A percentile compares a stretch with the other conserved stretches of the same genome.
These are phyloP conservation scores for Trifolium subterraneum DNA, from an alignment of 306 rosid species.

Conservation along the genomic window DNA sequence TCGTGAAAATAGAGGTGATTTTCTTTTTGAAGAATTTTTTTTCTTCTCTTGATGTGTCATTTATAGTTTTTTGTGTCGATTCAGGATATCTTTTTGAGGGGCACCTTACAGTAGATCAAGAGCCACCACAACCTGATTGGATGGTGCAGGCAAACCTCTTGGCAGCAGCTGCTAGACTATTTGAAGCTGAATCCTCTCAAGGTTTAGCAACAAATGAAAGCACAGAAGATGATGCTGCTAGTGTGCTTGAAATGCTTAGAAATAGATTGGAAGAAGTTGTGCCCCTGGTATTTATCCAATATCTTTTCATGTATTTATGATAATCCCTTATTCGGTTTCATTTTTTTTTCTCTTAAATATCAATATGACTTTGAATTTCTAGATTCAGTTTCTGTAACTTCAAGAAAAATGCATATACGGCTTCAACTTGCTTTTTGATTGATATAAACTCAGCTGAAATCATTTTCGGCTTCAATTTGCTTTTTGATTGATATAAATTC, in stretches of 20 bases:
- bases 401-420: constrained; percentile 17
- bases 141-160: constrained; percentile 77
- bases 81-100: constrained; percentile 96
- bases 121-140: constrained; percentile 95
- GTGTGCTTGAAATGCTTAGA: constrained; percentile 68
- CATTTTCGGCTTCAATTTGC: no score
- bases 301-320: constrained; percentile 18
- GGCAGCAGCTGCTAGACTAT: constrained; percentile 73
- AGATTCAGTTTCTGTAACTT: constrained; percentile 30
- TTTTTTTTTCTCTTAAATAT: constrained; percentile 1
- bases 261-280: constrained; percentile 68
- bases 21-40: not conserved
- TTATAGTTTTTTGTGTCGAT: constrained; percentile 30
- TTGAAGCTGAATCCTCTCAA: constrained; percentile 71
- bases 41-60: not conserved
- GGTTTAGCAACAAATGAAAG: constrained; percentile 44
- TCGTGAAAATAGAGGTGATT: constrained; percentile 58
- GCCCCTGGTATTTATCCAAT: constrained; percentile 57
- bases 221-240: constrained; percentile 50
- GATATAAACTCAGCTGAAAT: no score
- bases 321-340: not conserved
- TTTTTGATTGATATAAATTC: not conserved
- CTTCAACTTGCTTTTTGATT: no score
- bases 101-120: constrained; percentile 88
- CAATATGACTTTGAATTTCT: constrained; percentile 24